Conservation (phyloP, 2,329 filamentous ascomycete species). For the Colletotrichum sp. region DNA sequence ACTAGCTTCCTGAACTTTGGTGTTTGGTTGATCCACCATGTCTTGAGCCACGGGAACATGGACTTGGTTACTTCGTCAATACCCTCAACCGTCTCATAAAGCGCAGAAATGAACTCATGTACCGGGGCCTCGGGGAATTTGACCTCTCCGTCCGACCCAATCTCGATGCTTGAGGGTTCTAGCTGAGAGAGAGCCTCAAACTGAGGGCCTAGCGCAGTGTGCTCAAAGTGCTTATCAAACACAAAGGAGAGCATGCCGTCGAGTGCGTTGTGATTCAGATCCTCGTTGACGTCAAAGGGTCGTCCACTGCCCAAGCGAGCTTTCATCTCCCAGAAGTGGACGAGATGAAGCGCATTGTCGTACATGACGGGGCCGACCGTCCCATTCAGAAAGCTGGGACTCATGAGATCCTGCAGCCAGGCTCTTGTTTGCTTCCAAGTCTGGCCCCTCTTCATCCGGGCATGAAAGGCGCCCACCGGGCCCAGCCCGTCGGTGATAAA, state of each 20-base stretch:
- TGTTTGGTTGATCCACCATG: not conserved
- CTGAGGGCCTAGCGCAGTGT: not conserved
- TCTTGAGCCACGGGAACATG: not conserved
- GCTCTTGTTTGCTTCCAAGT: conserved; percentile 34
- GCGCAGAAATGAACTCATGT: not conserved
- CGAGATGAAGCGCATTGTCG: not conserved
- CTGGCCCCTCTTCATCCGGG: conserved; percentile 32
- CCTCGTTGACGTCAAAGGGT: not conserved
- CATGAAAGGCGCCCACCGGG: conserved; percentile 34
- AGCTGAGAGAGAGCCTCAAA: not conserved
- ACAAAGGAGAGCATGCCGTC: not conserved
- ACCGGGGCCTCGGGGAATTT: not conserved
- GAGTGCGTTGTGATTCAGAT: not conserved
- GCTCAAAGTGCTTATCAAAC: not conserved
- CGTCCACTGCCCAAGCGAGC: not conserved
- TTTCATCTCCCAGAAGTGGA: not conserved
- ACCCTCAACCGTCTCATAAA: not conserved
- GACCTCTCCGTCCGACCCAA: not conserved
- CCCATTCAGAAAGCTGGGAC: conserved; percentile 33
- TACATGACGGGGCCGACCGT: not conserved
- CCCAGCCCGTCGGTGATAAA: not conserved
- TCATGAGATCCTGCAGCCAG: conserved; percentile 41
- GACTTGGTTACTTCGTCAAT: not conserved
- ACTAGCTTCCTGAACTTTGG: not conserved
- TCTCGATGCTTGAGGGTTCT: not conserved